Evolutionary conservation across 2,329 filamentous ascomycete species (phyloP).

Genomic region (Rhynchosporium agropyri): DNA sequence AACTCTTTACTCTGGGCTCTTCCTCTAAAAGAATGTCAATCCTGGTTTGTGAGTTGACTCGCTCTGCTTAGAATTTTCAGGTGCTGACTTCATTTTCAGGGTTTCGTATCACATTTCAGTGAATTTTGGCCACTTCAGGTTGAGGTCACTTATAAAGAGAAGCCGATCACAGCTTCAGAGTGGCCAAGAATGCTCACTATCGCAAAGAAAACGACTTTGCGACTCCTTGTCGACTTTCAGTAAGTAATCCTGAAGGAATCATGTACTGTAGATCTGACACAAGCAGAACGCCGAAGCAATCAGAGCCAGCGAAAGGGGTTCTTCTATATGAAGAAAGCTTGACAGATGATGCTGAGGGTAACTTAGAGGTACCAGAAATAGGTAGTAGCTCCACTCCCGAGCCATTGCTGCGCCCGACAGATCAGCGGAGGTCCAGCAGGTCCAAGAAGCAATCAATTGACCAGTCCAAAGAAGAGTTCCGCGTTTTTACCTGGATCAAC

Average conservation of each 20-base stretch:
- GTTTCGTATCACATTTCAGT: constrained; percentile 48
- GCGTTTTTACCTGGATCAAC: constrained; percentile 36
- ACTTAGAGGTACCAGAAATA: not conserved
- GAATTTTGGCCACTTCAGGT: constrained; percentile 48
- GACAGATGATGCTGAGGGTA: not conserved
- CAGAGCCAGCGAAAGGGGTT: constrained; percentile 10
- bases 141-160: constrained; percentile 45
- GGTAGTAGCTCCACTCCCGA: not conserved
- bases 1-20: constrained; percentile 45
- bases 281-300: not conserved
- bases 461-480: constrained; percentile 30
- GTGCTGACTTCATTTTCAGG: not conserved
- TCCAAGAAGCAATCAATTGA: not conserved
- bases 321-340: not conserved
- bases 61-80: not conserved
- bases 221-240: constrained; percentile 30
- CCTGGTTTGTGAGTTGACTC: constrained; percentile 49
- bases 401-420: constrained; percentile 1
- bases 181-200: constrained; percentile 37
- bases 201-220: constrained; percentile 29
- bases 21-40: constrained; percentile 46
- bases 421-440: constrained; percentile 1
- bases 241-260: not conserved
- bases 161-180: constrained; percentile 34
- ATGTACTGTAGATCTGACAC: not conserved